Conservation (phyloP, 1,139 yeast species). For the Ogataea hybrid region DNA sequence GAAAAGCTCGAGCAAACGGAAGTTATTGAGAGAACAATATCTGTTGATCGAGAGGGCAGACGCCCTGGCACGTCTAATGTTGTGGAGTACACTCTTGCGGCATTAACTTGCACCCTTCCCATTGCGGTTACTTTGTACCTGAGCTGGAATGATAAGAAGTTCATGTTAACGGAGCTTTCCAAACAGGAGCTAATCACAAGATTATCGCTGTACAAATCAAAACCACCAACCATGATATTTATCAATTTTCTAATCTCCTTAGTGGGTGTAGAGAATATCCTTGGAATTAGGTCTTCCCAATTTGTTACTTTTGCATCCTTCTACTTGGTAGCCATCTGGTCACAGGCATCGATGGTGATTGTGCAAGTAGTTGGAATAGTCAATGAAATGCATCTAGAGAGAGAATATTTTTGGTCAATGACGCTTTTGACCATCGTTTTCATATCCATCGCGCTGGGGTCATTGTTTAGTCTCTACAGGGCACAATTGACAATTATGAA, state of each 20-base stretch:
- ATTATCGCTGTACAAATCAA: slow-evolving; percentile 9
- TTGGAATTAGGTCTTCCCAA: slow-evolving; percentile 7
- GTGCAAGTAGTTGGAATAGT: slow-evolving; percentile 13
- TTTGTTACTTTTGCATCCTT: slow-evolving; percentile 9
- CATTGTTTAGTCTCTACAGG: slow-evolving; percentile 6
- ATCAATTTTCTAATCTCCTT: slow-evolving; percentile 13
- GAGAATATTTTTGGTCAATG: slow-evolving; percentile 13
- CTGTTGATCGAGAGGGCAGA: slow-evolving; percentile 2
- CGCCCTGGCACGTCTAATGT: neutral
- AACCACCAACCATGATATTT: slow-evolving; percentile 13
- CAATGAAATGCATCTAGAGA: slow-evolving; percentile 7
- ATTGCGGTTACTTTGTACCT: slow-evolving; percentile 9
- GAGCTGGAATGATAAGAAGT: slow-evolving; percentile 13
- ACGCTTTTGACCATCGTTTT: slow-evolving; percentile 5
- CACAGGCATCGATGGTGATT: slow-evolving; percentile 15
- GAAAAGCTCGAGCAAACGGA: slow-evolving; percentile 9
- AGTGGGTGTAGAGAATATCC: slow-evolving; percentile 14
- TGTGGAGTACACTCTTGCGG: slow-evolving; percentile 6
- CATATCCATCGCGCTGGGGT: slow-evolving; percentile 5
- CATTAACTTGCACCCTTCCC: slow-evolving; percentile 6
- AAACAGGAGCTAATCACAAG: slow-evolving; percentile 7
- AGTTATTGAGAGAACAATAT: neutral
- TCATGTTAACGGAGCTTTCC: slow-evolving; percentile 9
- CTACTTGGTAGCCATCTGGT: slow-evolving; percentile 15
- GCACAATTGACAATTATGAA: neutral